A percentile compares a stretch with the other conserved stretches of the same genome.
Evolutionary conservation across 108 stramenopile genomes (phyloP).

Genomic region (Craspedostauros australis): DNA sequence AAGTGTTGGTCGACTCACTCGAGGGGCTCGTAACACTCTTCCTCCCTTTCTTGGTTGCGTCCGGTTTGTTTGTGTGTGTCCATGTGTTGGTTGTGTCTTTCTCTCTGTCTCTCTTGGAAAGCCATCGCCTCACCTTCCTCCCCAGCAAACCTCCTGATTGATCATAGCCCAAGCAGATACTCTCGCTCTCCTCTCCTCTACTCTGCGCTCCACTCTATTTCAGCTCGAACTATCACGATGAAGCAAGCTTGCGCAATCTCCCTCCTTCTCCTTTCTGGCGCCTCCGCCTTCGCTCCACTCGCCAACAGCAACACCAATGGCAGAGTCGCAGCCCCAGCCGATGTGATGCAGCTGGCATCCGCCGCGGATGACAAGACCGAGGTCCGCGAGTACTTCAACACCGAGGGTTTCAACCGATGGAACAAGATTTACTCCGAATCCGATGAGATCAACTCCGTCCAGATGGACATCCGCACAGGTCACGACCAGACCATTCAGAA

Average conservation of each 20-base stretch:
- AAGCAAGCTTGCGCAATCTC: slow-evolving; percentile 8
- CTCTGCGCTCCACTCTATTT: not conserved
- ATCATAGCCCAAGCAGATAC: not conserved
- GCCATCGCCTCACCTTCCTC: no score
- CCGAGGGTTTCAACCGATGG: slow-evolving; percentile 97
- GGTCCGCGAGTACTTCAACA: slow-evolving; percentile 96
- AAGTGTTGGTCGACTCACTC: no score
- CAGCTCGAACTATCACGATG: slow-evolving; percentile 4
- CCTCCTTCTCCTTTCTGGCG: slow-evolving; percentile 8
- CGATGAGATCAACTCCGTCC: slow-evolving; percentile 93
- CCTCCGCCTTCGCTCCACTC: slow-evolving; percentile 26
- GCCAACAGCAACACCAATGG: not conserved
- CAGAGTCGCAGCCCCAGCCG: not conserved
- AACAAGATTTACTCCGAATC: slow-evolving; percentile 93
- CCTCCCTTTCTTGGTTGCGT: no score
- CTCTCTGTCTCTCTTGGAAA: not conserved
- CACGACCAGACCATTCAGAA: slow-evolving; percentile 96
- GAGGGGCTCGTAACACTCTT: no score
- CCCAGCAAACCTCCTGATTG: not conserved
- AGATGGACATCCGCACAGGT: slow-evolving; percentile 91
- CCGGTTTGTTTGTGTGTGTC: no score
- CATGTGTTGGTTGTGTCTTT: no score
- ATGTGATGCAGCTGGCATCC: not conserved
- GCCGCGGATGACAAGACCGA: slow-evolving; percentile 89
- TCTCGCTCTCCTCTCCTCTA: no score